Evolutionary conservation across 106 monocot genomes (phyloP).

Genomic region (Agapanthus africanus): DNA sequence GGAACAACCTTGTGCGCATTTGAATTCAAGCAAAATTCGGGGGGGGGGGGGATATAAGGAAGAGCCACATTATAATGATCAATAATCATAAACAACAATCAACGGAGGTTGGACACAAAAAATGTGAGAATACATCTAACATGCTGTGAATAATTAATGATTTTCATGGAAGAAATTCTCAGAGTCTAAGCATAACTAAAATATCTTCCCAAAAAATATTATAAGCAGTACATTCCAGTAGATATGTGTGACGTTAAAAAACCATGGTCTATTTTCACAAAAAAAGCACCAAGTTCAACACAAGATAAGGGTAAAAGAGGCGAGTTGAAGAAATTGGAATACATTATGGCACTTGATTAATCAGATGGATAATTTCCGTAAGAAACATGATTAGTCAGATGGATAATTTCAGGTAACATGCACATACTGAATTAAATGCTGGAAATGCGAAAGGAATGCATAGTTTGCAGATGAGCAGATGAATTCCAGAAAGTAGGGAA

Average conservation of each 20-base stretch:
- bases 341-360: too few relatives aligned
- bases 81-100: neutral
- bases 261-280: too few relatives aligned
- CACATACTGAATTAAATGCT: neutral
- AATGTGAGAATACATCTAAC: neutral
- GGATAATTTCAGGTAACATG: neutral
- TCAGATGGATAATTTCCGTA: too few relatives aligned
- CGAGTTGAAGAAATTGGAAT: too few relatives aligned
- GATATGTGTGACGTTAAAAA: too few relatives aligned
- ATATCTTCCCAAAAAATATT: too few relatives aligned
- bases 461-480: neutral
- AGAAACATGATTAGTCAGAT: neutral
- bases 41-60: too few relatives aligned
- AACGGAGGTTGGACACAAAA: neutral
- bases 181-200: too few relatives aligned
- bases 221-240: too few relatives aligned
- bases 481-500: neutral
- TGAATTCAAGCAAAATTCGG: neutral
- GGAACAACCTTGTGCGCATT: neutral
- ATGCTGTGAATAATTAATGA: neutral
- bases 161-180: neutral
- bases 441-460: neutral
- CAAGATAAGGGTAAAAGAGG: too few relatives aligned
- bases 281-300: too few relatives aligned
- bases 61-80: neutral